These are phyloP conservation scores for Boletellus sp. DNA, from an alignment of 768 basidiomycete genomes.

Conservation along the genomic window DNA sequence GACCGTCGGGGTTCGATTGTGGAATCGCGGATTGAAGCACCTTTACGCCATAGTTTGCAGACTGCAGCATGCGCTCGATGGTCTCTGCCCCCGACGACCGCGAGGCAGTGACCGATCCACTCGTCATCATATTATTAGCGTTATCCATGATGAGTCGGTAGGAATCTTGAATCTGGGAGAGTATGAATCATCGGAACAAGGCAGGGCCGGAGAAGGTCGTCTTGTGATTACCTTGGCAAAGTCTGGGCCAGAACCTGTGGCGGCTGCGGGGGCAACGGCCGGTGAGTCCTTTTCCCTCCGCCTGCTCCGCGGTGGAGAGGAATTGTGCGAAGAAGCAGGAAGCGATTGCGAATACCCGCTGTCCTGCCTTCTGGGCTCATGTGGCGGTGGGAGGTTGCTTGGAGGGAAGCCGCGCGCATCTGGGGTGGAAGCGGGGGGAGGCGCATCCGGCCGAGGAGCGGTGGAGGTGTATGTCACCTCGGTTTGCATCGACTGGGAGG, in stretches of 20 bases:
- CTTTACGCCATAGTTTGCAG: slow-evolving; percentile 38
- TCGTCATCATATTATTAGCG: slow-evolving; percentile 28
- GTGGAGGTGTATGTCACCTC: slow-evolving; percentile 35
- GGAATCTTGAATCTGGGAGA: slow-evolving; percentile 40
- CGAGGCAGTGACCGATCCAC: slow-evolving; percentile 20
- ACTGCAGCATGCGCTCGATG: slow-evolving; percentile 44
- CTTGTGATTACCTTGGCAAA: slow-evolving; percentile 38
- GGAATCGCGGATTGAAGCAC: slow-evolving; percentile 27
- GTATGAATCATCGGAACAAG: slow-evolving; percentile 10
- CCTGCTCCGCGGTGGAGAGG: slow-evolving; percentile 34
- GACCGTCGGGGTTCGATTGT: slow-evolving; percentile 29
- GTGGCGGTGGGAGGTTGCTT: slow-evolving; percentile 22
- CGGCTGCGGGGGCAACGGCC: slow-evolving; percentile 22
- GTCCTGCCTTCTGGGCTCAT: slow-evolving; percentile 34
- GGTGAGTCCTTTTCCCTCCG: slow-evolving; percentile 36
- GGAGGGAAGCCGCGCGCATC: slow-evolving; percentile 31
- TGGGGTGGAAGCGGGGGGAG: slow-evolving; percentile 26
- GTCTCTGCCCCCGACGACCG: slow-evolving; percentile 29
- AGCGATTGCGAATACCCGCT: slow-evolving; percentile 29
- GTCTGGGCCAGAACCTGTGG: slow-evolving; percentile 34
- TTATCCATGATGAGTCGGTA: slow-evolving; percentile 42
- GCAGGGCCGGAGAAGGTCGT: slow-evolving; percentile 1
- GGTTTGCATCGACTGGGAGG: slow-evolving; percentile 32
- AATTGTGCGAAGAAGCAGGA: slow-evolving; percentile 22
- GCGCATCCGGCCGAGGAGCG: slow-evolving; percentile 31